Evolutionary conservation across 208 protist species (phyloP).

Genomic region (Plasmodiophora brassicae): DNA sequence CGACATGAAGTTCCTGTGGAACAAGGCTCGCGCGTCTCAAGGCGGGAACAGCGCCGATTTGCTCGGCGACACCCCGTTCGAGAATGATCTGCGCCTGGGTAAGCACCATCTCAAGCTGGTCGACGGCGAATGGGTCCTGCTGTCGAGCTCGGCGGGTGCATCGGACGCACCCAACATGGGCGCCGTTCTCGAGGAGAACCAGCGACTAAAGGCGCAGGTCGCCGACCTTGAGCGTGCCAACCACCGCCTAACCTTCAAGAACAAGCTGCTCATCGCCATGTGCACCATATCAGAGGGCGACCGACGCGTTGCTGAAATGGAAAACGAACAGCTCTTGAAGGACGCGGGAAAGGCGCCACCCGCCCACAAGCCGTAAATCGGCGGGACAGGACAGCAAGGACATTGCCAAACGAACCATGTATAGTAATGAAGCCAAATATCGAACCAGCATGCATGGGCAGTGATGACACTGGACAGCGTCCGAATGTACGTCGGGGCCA

Average conservation of each 20-base stretch:
- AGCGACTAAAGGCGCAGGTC: neutral
- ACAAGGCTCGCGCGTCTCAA: too few relatives aligned
- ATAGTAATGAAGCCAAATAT: too few relatives aligned
- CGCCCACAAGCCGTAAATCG: too few relatives aligned
- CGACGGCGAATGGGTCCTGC: neutral
- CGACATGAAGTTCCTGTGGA: too few relatives aligned
- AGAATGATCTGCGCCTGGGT: neutral
- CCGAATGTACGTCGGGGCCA: too few relatives aligned
- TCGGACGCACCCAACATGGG: neutral
- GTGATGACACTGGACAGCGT: too few relatives aligned
- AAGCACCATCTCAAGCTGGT: neutral
- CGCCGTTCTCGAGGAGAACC: neutral
- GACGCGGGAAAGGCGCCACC: too few relatives aligned
- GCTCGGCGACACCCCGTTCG: slow-evolving; percentile 16
- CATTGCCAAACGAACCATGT: too few relatives aligned
- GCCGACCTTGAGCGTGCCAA: neutral
- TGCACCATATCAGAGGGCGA: slow-evolving; percentile 24
- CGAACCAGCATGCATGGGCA: too few relatives aligned
- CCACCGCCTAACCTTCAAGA: neutral
- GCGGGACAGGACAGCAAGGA: too few relatives aligned
- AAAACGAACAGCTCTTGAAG: slow-evolving; percentile 18
- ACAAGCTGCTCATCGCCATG: slow-evolving; percentile 1
- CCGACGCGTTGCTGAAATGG: neutral
- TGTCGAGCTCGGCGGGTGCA: neutral
- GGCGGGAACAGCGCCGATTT: too few relatives aligned